These are phyloP conservation scores for Hanseniaspora sp. DNA, from an alignment of 1,139 yeast species.

Conservation along the genomic window DNA sequence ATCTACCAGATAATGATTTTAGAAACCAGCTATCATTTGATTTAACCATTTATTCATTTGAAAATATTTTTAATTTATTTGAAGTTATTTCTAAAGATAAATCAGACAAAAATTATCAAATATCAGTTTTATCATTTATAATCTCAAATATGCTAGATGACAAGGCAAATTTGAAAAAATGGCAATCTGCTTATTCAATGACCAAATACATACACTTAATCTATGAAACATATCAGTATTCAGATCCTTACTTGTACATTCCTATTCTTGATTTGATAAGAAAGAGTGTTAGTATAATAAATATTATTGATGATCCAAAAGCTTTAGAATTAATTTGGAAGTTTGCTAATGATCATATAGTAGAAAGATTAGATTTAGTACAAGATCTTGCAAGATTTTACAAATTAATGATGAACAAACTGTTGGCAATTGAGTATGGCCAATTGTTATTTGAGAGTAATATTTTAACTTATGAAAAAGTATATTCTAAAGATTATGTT, in stretches of 20 bases:
- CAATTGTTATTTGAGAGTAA: slow-evolving; percentile 17
- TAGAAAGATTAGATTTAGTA: slow-evolving; percentile 20
- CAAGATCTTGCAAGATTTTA: slow-evolving; percentile 23
- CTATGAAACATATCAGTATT: background rate
- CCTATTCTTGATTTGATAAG: slow-evolving; percentile 26
- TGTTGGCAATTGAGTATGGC: slow-evolving; percentile 25
- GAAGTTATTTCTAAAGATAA: slow-evolving; percentile 20
- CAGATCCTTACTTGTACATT: slow-evolving; percentile 28
- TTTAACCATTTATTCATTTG: slow-evolving; percentile 19
- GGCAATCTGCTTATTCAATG: background rate
- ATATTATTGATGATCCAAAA: slow-evolving; percentile 16
- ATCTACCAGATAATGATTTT: slow-evolving; percentile 1
- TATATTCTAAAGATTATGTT: slow-evolving; percentile 17
- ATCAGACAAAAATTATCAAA: slow-evolving; percentile 4
- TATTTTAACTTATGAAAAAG: slow-evolving; percentile 17
- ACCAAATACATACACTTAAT: background rate
- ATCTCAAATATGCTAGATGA: slow-evolving; percentile 18
- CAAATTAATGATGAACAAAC: slow-evolving; percentile 22
- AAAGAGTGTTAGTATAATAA: slow-evolving; percentile 23
- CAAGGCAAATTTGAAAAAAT: slow-evolving; percentile 14
- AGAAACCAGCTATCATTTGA: slow-evolving; percentile 2
- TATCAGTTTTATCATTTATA: slow-evolving; percentile 13
- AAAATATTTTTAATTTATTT: slow-evolving; percentile 24
- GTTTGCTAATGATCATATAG: slow-evolving; percentile 5
- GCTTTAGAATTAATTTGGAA: slow-evolving; percentile 20